A percentile compares a stretch with the other conserved stretches of the same genome.
Evolutionary conservation across 2,329 filamentous ascomycete species (phyloP).

Genomic region (Colletotrichum agaves): DNA sequence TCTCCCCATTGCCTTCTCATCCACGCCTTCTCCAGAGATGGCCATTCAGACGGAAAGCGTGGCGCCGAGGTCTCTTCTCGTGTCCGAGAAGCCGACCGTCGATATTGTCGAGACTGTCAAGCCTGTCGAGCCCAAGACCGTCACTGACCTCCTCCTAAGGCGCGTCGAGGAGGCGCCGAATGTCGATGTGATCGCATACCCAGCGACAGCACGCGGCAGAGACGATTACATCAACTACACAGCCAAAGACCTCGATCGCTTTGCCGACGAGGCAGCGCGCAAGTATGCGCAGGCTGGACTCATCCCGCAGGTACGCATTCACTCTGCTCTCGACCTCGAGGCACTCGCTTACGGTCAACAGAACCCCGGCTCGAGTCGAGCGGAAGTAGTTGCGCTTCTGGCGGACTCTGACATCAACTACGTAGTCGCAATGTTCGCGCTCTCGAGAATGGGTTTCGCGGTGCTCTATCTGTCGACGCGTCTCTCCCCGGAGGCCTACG

Average conservation of each 20-base stretch:
- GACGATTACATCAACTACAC: conserved; percentile 42
- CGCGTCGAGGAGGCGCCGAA: conserved; percentile 22
- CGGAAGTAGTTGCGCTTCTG: conserved; percentile 57
- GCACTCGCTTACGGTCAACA: not conserved
- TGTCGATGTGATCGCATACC: conserved; percentile 40
- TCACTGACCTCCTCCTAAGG: conserved; percentile 23
- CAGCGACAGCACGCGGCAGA: conserved; percentile 37
- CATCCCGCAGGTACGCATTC: conserved; percentile 26
- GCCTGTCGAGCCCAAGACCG: conserved; percentile 19
- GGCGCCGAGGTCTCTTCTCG: conserved; percentile 16
- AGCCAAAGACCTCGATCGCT: conserved; percentile 40
- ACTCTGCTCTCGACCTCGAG: not conserved
- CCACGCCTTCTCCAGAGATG: not conserved
- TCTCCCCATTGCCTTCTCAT: not conserved
- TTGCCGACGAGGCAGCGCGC: conserved; percentile 40
- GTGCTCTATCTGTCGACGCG: conserved; percentile 65
- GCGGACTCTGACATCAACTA: conserved; percentile 62
- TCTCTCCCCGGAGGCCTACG: conserved; percentile 61
- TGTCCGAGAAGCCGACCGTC: conserved; percentile 24
- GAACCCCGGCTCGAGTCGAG: conserved; percentile 38
- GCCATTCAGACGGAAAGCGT: conserved; percentile 24
- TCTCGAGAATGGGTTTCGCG: conserved; percentile 63
- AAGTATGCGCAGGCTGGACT: conserved; percentile 29
- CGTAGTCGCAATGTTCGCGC: conserved; percentile 61
- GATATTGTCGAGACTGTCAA: conserved; percentile 27